phyloP scores from a whole-genome alignment of 805 yeast species.

The Metschnikowia rubicola region DNA sequence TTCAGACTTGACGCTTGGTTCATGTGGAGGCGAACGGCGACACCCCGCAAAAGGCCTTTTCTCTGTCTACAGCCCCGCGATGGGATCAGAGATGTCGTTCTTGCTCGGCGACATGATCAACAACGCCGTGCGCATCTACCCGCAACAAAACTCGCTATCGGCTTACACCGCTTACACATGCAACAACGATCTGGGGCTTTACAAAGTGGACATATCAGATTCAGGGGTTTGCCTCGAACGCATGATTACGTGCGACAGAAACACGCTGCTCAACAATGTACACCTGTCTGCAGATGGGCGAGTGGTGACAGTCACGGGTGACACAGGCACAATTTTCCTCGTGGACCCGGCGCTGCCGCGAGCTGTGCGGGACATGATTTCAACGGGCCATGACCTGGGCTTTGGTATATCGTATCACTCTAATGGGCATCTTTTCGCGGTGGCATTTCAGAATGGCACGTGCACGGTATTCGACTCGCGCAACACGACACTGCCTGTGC shows the following conservation, averaged over 20 bases:
- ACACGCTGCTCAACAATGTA: slow-evolving; percentile 73
- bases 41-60: slow-evolving; percentile 60
- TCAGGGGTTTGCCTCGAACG: slow-evolving; percentile 41
- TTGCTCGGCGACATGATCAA: slow-evolving; percentile 79
- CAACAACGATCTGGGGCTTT: slow-evolving; percentile 76
- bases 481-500: slow-evolving; percentile 48
- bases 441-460: slow-evolving; percentile 83
- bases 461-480: slow-evolving; percentile 76
- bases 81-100: slow-evolving; percentile 46
- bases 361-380: slow-evolving; percentile 37
- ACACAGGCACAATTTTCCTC: slow-evolving; percentile 62
- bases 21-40: neutral
- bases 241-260: slow-evolving; percentile 45
- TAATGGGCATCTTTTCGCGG: slow-evolving; percentile 71
- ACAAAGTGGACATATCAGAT: slow-evolving; percentile 56
- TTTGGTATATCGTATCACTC: slow-evolving; percentile 77
- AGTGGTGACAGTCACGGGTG: slow-evolving; percentile 63
- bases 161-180: slow-evolving; percentile 64
- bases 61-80: slow-evolving; percentile 51
- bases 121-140: slow-evolving; percentile 63
- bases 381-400: slow-evolving; percentile 70
- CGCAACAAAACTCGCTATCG: slow-evolving; percentile 19
- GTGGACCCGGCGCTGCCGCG: slow-evolving; percentile 40
- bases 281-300: slow-evolving; percentile 49
- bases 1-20: slow-evolving; percentile 19